Evolutionary conservation across 148 eudicot species (phyloP).

Genomic region (Vaccinium myrtillus): DNA sequence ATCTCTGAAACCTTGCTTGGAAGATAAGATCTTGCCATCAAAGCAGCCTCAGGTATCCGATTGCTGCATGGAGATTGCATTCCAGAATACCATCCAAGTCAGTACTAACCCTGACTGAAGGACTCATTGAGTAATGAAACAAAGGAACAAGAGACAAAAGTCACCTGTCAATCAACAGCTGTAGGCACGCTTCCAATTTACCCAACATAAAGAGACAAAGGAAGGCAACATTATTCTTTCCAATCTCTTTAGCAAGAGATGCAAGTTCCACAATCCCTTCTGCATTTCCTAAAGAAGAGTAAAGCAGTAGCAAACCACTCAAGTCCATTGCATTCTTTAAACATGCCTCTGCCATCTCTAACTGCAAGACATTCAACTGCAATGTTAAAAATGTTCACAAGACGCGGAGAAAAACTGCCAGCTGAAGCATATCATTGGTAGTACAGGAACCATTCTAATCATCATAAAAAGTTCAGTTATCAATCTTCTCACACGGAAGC

Average conservation of each 20-base stretch:
- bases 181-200: conserved; percentile 89
- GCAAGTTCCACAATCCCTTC: conserved; percentile 81
- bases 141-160: conserved; percentile 1
- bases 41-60: conserved; percentile 96
- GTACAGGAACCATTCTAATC: neutral
- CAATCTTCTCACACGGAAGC: neutral
- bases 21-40: conserved; percentile 94
- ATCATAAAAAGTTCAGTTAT: neutral
- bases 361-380: conserved; percentile 45
- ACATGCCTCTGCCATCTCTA: conserved; percentile 93
- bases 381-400: neutral
- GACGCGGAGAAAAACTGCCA: conserved; percentile 2
- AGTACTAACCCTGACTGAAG: neutral
- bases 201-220: conserved; percentile 86
- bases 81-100: conserved; percentile 14
- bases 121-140: neutral
- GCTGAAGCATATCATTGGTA: neutral
- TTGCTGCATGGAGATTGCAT: conserved; percentile 55
- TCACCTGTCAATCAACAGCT: conserved; percentile 88
- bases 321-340: conserved; percentile 86
- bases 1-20: conserved; percentile 95
- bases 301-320: conserved; percentile 93
- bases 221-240: conserved; percentile 93
- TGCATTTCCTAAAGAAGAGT: conserved; percentile 96
- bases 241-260: conserved; percentile 73